phyloP scores from a whole-genome alignment of 2,329 filamentous ascomycete species.

The Tympanopsis confertula region DNA sequence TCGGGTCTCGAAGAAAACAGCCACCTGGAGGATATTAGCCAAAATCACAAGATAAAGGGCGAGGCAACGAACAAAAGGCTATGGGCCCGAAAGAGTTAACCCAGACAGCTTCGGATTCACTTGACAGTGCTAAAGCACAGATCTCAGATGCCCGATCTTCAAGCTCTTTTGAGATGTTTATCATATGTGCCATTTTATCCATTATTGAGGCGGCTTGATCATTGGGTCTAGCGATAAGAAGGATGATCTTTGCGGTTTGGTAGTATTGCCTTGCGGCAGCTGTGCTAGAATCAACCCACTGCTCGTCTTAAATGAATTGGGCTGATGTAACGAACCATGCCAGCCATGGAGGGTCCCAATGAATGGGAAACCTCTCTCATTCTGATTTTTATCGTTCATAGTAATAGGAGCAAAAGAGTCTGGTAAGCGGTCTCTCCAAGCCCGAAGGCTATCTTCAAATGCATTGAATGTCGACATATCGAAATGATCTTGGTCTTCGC shows the following conservation, averaged over 20 bases:
- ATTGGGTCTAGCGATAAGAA: background rate
- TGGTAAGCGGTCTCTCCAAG: background rate
- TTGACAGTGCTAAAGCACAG: background rate
- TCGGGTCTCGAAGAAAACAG: too few species aligned
- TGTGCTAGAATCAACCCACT: too few species aligned
- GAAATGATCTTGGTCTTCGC: background rate
- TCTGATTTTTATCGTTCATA: background rate
- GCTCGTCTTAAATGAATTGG: too few species aligned
- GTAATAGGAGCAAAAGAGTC: background rate
- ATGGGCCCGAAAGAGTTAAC: constrained; percentile 1
- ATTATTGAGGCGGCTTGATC: background rate
- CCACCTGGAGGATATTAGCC: too few species aligned
- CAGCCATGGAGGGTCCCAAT: background rate
- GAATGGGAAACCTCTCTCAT: background rate
- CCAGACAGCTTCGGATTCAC: background rate
- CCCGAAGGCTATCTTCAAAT: background rate
- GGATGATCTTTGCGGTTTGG: background rate
- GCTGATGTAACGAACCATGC: background rate
- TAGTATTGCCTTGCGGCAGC: background rate
- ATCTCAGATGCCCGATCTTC: background rate
- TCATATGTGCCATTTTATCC: background rate
- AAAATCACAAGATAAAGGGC: too few species aligned
- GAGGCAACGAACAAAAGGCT: background rate
- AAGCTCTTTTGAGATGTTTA: background rate
- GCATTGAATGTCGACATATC: background rate